Percentiles rank a stretch among this genome's conserved stretches.
These are phyloP conservation scores for Apiotrichum gracile DNA, from an alignment of 1,284 basidiomycete genomes.

Conservation along the genomic window DNA sequence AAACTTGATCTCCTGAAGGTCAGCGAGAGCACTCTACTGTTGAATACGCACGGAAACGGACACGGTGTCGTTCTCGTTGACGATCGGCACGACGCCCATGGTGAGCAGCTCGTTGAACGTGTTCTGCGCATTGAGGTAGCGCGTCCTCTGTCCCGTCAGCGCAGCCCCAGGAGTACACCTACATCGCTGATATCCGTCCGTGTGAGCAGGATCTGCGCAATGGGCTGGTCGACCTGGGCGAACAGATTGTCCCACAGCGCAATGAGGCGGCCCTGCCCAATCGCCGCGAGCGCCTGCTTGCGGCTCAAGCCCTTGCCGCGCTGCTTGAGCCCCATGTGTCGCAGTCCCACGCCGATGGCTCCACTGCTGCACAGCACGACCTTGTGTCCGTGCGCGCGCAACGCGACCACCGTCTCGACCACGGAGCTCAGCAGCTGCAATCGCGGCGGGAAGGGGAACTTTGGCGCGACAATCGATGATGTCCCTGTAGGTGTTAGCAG, in stretches of 20 bases:
- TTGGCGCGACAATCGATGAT: conserved; percentile 87
- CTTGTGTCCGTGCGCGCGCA: conserved; percentile 77
- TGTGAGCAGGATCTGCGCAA: conserved; percentile 91
- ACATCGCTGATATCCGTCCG: conserved; percentile 95
- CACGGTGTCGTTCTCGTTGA: conserved; percentile 95
- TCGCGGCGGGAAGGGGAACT: conserved; percentile 74
- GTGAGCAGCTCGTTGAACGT: conserved; percentile 80
- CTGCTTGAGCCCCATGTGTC: conserved; percentile 78
- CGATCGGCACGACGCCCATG: conserved; percentile 88
- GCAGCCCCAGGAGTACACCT: neutral
- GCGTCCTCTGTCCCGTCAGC: conserved; percentile 60
- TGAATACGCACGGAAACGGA: conserved; percentile 76
- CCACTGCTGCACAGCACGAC: conserved; percentile 94
- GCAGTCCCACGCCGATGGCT: conserved; percentile 89
- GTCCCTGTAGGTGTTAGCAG: conserved; percentile 56
- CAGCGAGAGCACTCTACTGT: conserved; percentile 39
- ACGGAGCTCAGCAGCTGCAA: conserved; percentile 84
- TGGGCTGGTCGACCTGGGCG: conserved; percentile 83
- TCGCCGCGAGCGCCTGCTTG: conserved; percentile 94
- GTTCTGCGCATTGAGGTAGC: conserved; percentile 90
- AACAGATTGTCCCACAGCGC: conserved; percentile 97
- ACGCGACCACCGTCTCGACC: conserved; percentile 79
- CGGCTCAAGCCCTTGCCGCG: conserved; percentile 78
- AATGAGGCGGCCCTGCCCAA: conserved; percentile 92
- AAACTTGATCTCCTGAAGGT: conserved; percentile 91